phyloP scores from a whole-genome alignment of 495 filamentous ascomycete genomes.

The Aspergillus homomorphus region DNA sequence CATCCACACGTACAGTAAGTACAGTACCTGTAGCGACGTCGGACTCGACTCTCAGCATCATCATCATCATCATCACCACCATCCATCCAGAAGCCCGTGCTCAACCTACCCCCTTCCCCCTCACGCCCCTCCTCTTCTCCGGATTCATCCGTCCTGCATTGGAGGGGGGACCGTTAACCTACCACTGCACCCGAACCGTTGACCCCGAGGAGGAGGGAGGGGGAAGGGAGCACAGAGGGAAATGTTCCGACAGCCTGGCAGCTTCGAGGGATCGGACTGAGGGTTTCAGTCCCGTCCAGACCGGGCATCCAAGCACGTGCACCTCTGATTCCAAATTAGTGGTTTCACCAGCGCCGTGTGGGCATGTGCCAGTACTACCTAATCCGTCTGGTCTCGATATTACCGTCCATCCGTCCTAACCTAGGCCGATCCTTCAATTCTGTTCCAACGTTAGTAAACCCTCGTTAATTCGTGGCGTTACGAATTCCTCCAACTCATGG shows the following conservation, averaged over 20 bases:
- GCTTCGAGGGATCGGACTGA: neutral
- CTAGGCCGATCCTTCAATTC: too few relatives aligned
- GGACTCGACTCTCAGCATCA: too few relatives aligned
- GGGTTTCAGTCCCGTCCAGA: constrained; percentile 18
- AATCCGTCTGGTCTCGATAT: too few relatives aligned
- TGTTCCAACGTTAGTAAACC: neutral
- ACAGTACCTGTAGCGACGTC: neutral
- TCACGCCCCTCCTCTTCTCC: neutral
- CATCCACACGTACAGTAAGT: too few relatives aligned
- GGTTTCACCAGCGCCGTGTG: constrained; percentile 5
- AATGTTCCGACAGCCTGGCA: neutral
- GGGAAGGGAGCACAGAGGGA: neutral
- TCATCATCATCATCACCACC: neutral
- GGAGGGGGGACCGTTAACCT: neutral
- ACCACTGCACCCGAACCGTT: neutral
- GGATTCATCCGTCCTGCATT: neutral
- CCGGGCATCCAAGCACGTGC: constrained; percentile 38
- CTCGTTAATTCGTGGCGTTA: neutral
- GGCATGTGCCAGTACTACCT: neutral
- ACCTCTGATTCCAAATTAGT: constrained; percentile 13
- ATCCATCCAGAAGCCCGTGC: neutral
- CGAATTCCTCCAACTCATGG: too few relatives aligned
- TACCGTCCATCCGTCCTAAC: too few relatives aligned
- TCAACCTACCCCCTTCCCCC: neutral
- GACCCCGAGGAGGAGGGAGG: neutral